phyloP scores from a whole-genome alignment of 2,329 filamentous ascomycete species.

The Monosporascus sp. region DNA sequence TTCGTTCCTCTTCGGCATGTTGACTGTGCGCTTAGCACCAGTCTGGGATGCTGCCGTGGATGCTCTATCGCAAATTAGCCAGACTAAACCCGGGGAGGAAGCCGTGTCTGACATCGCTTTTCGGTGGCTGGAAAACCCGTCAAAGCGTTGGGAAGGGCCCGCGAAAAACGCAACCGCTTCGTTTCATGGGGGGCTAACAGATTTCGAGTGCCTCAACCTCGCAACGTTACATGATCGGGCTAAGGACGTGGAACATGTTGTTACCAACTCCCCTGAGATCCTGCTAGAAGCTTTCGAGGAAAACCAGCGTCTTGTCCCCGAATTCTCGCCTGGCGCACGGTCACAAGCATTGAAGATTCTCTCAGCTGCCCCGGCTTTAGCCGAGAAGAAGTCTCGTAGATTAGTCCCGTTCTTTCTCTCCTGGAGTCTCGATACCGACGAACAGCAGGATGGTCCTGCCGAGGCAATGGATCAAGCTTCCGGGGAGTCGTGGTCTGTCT shows the following conservation, averaged over 20 bases:
- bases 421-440: slow-evolving; percentile 62
- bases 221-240: slow-evolving; percentile 52
- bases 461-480: slow-evolving; percentile 9
- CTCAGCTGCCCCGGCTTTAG: slow-evolving; percentile 65
- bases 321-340: slow-evolving; percentile 54
- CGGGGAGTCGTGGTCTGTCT: slow-evolving; percentile 58
- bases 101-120: slow-evolving; percentile 68
- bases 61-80: slow-evolving; percentile 69
- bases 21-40: slow-evolving; percentile 79
- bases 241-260: slow-evolving; percentile 45
- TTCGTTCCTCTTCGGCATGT: slow-evolving; percentile 79
- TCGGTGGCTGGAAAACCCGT: slow-evolving; percentile 65
- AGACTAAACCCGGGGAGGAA: slow-evolving; percentile 67
- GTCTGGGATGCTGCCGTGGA: slow-evolving; percentile 81
- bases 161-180: slow-evolving; percentile 27
- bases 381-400: slow-evolving; percentile 79
- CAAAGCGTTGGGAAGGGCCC: slow-evolving; percentile 48
- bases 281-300: slow-evolving; percentile 62
- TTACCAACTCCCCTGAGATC: slow-evolving; percentile 49
- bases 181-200: slow-evolving; percentile 46
- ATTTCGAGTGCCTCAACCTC: slow-evolving; percentile 83
- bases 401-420: slow-evolving; percentile 81
- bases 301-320: slow-evolving; percentile 51
- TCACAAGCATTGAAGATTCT: slow-evolving; percentile 78
- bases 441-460: slow-evolving; percentile 30